Percentiles rank a stretch among this genome's conserved stretches.
Evolutionary conservation across 768 basidiomycete genomes (phyloP).

Genomic region (Udeniomyces megalosporus): DNA sequence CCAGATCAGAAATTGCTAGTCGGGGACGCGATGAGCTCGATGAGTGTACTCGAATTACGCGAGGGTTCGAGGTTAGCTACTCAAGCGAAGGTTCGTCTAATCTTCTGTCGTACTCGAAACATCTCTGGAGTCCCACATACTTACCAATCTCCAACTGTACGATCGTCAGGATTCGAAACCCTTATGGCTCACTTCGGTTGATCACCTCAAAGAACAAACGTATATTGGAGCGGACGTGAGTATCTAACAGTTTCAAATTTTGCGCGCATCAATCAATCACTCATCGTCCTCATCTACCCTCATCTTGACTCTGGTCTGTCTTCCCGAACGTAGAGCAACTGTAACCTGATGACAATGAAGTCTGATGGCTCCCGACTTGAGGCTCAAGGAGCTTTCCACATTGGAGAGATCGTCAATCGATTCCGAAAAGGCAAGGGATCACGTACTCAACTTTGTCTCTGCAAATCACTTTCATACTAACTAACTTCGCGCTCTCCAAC

Average conservation of each 20-base stretch:
- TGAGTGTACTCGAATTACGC: slow-evolving; percentile 44
- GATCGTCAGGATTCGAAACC: slow-evolving; percentile 27
- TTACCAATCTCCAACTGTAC: neutral
- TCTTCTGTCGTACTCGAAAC: too few species aligned
- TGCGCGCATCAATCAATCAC: too few species aligned
- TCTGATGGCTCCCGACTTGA: slow-evolving; percentile 38
- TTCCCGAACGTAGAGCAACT: slow-evolving; percentile 52
- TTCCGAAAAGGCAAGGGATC: slow-evolving; percentile 32
- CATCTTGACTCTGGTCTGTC: slow-evolving; percentile 31
- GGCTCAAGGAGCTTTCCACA: slow-evolving; percentile 50
- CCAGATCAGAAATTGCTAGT: slow-evolving; percentile 39
- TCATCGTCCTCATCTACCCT: too few species aligned
- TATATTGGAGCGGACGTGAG: slow-evolving; percentile 64
- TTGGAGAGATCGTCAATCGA: slow-evolving; percentile 62
- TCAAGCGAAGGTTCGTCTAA: neutral
- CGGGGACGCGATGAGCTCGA: slow-evolving; percentile 67
- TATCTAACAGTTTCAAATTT: too few species aligned
- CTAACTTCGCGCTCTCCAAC: too few species aligned
- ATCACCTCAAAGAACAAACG: slow-evolving; percentile 39
- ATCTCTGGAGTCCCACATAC: too few species aligned
- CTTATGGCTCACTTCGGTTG: slow-evolving; percentile 54
- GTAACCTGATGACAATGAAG: slow-evolving; percentile 43
- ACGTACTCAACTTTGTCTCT: neutral
- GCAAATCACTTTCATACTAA: too few species aligned
- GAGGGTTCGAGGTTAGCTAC: neutral